A percentile compares a stretch with the other conserved stretches of the same genome.
Evolutionary conservation across 1,284 basidiomycete species (phyloP).

Genomic region (Pseudomicrostroma phylloplanum): DNA sequence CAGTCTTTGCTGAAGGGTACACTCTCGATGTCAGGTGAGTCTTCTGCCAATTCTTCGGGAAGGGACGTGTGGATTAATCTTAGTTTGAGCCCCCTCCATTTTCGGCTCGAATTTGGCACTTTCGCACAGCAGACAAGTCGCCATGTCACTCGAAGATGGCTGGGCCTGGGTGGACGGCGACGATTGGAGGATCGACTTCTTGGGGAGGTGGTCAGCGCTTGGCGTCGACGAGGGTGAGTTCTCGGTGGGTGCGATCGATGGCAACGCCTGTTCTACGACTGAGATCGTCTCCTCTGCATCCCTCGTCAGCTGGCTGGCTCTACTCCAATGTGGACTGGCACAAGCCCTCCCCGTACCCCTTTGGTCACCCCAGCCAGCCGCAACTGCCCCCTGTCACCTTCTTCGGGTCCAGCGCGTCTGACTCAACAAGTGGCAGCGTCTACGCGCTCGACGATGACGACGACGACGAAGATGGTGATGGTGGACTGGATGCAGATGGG

Average conservation of each 20-base stretch:
- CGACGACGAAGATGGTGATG: not conserved
- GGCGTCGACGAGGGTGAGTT: slow-evolving; percentile 30
- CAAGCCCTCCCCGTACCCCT: slow-evolving; percentile 41
- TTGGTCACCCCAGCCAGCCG: slow-evolving; percentile 27
- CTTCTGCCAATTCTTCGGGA: not conserved
- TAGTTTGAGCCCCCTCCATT: not conserved
- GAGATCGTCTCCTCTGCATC: no score
- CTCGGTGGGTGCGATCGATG: no score
- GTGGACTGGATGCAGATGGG: not conserved
- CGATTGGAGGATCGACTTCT: slow-evolving; percentile 50
- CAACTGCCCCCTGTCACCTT: slow-evolving; percentile 3
- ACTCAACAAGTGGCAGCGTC: not conserved
- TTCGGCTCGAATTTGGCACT: not conserved
- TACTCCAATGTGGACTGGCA: slow-evolving; percentile 48
- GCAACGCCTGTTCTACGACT: no score
- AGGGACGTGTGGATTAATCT: not conserved
- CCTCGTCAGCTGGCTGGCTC: slow-evolving; percentile 36
- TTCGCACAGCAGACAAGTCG: slow-evolving; percentile 32
- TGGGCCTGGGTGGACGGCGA: slow-evolving; percentile 47
- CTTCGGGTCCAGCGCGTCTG: no score
- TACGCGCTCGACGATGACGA: not conserved
- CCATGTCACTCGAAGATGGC: slow-evolving; percentile 38
- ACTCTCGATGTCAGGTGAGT: slow-evolving; percentile 8
- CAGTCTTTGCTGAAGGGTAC: not conserved
- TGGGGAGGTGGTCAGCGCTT: slow-evolving; percentile 42